Percentiles rank a stretch among this genome's conserved stretches.
Evolutionary conservation across 1,284 basidiomycete species (phyloP).

Genomic region (Hypsizygus ulmarius): DNA sequence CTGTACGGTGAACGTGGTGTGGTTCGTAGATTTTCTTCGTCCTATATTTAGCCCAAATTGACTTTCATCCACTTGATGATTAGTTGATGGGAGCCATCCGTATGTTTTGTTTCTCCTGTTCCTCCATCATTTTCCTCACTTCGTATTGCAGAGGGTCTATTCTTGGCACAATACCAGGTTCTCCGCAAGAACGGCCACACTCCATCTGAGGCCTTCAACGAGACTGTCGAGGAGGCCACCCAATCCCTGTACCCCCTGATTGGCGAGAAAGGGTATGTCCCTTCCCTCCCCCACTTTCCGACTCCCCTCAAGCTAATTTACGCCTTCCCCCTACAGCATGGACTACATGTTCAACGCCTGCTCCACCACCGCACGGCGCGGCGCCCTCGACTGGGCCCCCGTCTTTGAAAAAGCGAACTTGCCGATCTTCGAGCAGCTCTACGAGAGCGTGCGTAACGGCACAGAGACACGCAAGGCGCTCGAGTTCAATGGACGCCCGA

Average conservation of each 20-base stretch:
- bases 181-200: constrained; percentile 98
- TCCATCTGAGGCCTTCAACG: constrained; percentile 99
- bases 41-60: constrained; percentile 13
- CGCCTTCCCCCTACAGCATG: constrained; percentile 61
- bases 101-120: constrained; percentile 38
- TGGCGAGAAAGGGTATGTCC: constrained; percentile 81
- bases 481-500: constrained; percentile 91
- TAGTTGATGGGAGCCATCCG: constrained; percentile 98
- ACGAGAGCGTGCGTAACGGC: constrained; percentile 92
- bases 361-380: constrained; percentile 98
- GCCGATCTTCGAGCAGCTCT: constrained; percentile 93
- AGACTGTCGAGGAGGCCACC: constrained; percentile 99
- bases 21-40: constrained; percentile 48
- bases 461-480: constrained; percentile 96
- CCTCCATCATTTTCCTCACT: constrained; percentile 15
- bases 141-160: constrained; percentile 79
- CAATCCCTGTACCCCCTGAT: constrained; percentile 98
- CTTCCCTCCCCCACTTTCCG: constrained; percentile 5
- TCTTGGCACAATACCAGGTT: constrained; percentile 99
- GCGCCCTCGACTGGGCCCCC: constrained; percentile 99
- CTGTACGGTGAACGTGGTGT: constrained; percentile 99
- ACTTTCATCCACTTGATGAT: constrained; percentile 14
- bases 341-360: constrained; percentile 99
- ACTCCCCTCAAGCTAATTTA: constrained; percentile 6
- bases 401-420: constrained; percentile 92